Base-by-base conservation (phyloP, 257 asterid genomes). In the Petunia secreta region DNA sequence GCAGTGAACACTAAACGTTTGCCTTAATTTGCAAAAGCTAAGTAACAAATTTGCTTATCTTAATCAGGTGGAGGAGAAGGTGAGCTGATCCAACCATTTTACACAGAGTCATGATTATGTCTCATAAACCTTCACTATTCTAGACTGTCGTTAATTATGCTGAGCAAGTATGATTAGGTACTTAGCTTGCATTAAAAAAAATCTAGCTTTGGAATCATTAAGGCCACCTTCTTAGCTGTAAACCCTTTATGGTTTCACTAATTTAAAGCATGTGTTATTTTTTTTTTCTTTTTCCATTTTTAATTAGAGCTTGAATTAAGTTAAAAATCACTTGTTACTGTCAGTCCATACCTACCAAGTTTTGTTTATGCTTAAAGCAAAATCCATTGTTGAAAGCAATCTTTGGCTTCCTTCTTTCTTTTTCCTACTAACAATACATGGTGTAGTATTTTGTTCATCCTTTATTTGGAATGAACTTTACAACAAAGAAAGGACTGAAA, bases 311-410 rank as follows among this genome's bases (percentile, higher is more conserved):
- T 25, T 25, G 25, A 25, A 25, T 25, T 25, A 25, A 25, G 25
- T 25, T 25, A 25, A 43, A 11, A 79, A 53, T 55, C 43, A 8
- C 53, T 65, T 44, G 83, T 80, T 57, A 63, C 83, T 82, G 80
- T 80, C 34, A 57, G 71, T 37, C 50, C 78, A 63, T 69, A 80
- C 92, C 90, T 84, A 89, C 83, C 90, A 83, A 84, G 54, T 86
- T 53, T 74, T 81, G 88, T 82, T 85, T 73, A 84, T 83, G 92
- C 98, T 89, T 93, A 82, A 90, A 90, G 94, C 89, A 88, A 75
- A 89, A 87, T 86, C 87, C 83, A 81, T 65, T 48, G 43, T 55
- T 60, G 80, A 88, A 83, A 86, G 85, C 89, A 88, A 83, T 79
- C 63, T 76, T 83, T 80, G 77, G 80, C 86, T 65, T 81, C 71